Evolutionary conservation across 2,329 filamentous ascomycete species (phyloP), one percentile per base, ranked within the genome.

Genomic region (Basipetospora chlamydospora): DNA sequence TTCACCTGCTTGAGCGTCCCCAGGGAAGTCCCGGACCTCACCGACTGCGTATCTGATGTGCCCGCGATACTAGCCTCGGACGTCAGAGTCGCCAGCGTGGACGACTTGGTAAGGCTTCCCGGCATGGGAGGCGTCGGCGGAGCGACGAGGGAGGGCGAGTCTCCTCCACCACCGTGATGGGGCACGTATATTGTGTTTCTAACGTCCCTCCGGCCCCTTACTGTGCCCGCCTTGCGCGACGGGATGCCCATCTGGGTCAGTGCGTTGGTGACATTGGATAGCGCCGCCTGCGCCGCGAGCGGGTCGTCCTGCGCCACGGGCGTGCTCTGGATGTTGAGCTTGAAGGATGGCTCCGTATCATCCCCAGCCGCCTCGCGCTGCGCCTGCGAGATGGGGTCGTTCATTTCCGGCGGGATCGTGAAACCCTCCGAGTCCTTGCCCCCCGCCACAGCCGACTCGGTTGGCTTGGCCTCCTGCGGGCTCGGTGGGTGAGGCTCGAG

Each of bases 171-270:
- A n/a, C n/a, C n/a, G n/a, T n/a, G n/a, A n/a, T n/a, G n/a, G n/a
- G 83, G 79, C 43, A 87, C 67, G 50, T 90, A 88, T 38, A 94
- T 77, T 1, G 87, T 95, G 56, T 93, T 93, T 41, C 88, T 75
- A 43, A 92, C 84, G 53, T 96, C 88, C 51, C 90, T 73, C 42
- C 90, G 80, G 35, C 90, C 90, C 46, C 90, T 74, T 12, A 93
- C 64, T 11, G 86, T 95, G 31, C 82, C 80, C 11, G 72, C 62
- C 48, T 76, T 80, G 18, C 80, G 73, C 39, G 72, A 70, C 15
- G 85, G 75, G 39, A 76, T 70, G 18, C 74, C 65, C 49, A 67
- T 58, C 26, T 64, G 63, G 39, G 78, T 77, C 26, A 92, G 60
- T 2, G 78, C 80, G 47, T 77, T 84, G 21, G 78, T 77, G 33